phyloP scores from a whole-genome alignment of 306 rosid genomes.

The Rosa persica region DNA sequence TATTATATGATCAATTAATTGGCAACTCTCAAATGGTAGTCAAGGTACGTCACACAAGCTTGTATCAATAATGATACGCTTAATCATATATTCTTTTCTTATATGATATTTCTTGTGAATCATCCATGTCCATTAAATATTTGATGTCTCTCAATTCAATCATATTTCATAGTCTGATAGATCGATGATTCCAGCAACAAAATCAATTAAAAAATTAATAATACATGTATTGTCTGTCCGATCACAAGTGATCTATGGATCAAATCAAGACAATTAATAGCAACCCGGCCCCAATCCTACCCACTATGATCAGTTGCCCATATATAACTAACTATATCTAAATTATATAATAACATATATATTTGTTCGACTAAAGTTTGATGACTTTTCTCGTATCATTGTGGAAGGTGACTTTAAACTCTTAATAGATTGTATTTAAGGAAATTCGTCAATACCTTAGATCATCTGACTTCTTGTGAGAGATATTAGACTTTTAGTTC shows the following conservation, averaged over 20 bases:
- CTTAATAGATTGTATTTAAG: too few relatives aligned
- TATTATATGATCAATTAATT: background rate
- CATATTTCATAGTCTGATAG: too few relatives aligned
- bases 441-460: too few relatives aligned
- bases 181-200: too few relatives aligned
- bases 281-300: background rate
- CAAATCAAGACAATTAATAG: background rate
- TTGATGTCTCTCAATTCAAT: background rate
- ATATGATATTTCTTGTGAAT: background rate
- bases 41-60: background rate
- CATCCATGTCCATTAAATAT: background rate
- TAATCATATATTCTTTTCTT: background rate
- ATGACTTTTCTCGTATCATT: too few relatives aligned
- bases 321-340: too few relatives aligned
- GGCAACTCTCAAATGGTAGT: background rate
- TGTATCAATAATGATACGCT: background rate
- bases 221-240: background rate
- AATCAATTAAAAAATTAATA: too few relatives aligned
- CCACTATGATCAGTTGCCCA: background rate
- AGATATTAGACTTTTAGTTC: too few relatives aligned
- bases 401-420: too few relatives aligned
- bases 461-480: too few relatives aligned
- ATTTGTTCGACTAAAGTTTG: background rate
- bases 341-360: background rate
- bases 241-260: background rate